Conservation (phyloP, 306 rosid species). For the Pterocarpus santalinus region DNA sequence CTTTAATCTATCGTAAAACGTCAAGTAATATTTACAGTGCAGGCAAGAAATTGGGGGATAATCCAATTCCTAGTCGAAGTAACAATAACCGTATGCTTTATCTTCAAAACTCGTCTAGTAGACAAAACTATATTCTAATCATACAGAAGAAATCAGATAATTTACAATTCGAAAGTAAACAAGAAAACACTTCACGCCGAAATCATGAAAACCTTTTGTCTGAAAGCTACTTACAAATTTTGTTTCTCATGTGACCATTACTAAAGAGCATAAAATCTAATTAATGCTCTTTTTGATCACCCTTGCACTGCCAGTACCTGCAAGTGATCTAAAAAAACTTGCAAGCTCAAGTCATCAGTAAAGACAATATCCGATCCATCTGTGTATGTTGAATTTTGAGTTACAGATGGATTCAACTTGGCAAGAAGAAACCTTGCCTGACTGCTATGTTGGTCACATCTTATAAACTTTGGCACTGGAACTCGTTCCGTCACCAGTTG, state of each 20-base stretch:
- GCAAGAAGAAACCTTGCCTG: conserved; percentile 97
- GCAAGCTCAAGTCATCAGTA: conserved; percentile 92
- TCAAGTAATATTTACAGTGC: conserved; percentile 43
- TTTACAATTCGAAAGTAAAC: conserved; percentile 41
- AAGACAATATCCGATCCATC: conserved; percentile 82
- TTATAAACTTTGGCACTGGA: conserved; percentile 80
- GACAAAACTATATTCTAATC: conserved; percentile 43
- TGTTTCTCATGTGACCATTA: conserved; percentile 1
- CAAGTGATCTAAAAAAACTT: conserved; percentile 88
- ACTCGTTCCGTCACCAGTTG: conserved; percentile 71
- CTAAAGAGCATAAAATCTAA: conserved; percentile 35
- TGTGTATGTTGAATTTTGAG: conserved; percentile 79
- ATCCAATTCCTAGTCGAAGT: conserved; percentile 34
- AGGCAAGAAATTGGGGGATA: conserved; percentile 42
- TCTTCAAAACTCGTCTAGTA: conserved; percentile 41
- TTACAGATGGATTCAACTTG: conserved; percentile 91
- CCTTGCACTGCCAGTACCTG: conserved; percentile 88
- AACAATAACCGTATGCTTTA: conserved; percentile 20
- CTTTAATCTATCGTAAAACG: conserved; percentile 39
- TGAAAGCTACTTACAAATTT: conserved; percentile 52
- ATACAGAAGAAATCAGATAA: conserved; percentile 38
- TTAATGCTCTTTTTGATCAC: conserved; percentile 49
- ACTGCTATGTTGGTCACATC: conserved; percentile 91
- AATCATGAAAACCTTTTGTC: conserved; percentile 42
- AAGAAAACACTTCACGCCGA: conserved; percentile 28